Evolutionary conservation across 2,329 filamentous ascomycete species (phyloP), one percentile per base, ranked within the genome.

Genomic region (Cytospora leucostoma): DNA sequence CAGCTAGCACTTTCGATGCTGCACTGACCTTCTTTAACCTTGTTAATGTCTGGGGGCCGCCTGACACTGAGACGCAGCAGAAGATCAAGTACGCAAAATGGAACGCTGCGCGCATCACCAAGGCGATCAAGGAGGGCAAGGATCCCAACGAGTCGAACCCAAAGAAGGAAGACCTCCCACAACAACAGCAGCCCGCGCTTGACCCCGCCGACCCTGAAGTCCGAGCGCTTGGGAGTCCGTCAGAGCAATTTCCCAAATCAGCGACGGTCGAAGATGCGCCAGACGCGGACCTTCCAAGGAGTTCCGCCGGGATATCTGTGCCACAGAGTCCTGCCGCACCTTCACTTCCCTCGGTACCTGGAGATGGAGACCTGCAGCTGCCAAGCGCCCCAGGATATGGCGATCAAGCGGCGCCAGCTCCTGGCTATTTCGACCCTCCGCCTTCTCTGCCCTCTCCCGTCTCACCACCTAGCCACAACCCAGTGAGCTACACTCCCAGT

Each of bases 71-170:
- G 71, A 86, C 88, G 21, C 82, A 87, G 47, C 86, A 92, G 61
- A 98, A 97, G 80, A 92, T 94, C 77, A 97, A 96, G 75, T 99
- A 92, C 74, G 93, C 94, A 50, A 99, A 98, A 76, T 99, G 92
- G 84, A 96, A 98, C 74, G 93, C 94, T 2, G 80, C 94, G 40
- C 87, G 95, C 63, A 99, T 99, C 72, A 82, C 91, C 17, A 97
- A 92, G 76, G 95, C 95, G 12, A 84, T 97, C 71, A 95, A 93
- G 72, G 91, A 93, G 49, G 93, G 93, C 60, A 89, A 91, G 68
- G 93, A 99, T 72, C 95, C 95, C 3, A 99, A 99, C 75, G 87
- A 89, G 61, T 90, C 91, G 8, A 98, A 98, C 71, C 94, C 94
- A 0, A 86, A 85, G 62, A 82, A 79, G 5, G 81, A 88, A 59